Evolutionary conservation across 2,329 filamentous ascomycete genomes (phyloP), one percentile per base, ranked within the genome.

Genomic region (Alternaria sp.): DNA sequence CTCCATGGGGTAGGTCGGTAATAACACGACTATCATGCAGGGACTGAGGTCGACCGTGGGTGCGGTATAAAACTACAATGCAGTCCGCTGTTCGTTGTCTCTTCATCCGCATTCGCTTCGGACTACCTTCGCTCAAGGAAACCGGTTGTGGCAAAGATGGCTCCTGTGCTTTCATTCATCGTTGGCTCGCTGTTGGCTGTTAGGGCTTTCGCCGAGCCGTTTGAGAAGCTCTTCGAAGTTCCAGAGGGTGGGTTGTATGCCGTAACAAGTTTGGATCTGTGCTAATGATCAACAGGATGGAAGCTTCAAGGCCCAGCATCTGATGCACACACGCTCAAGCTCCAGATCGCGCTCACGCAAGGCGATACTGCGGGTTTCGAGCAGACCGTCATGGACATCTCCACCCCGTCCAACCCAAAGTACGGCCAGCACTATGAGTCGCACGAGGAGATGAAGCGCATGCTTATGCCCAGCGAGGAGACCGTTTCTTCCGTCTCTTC

Each of bases 381-480:
- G 67, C 73, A 78, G 37, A 75, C 74, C 28, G 74, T 84, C 45
- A 66, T 77, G 23, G 76, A 79, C 6, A 73, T 84, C 21, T 85
- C 84, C 20, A 85, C 83, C 0, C 86, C 86, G 2, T 80, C 80
- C 7, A 77, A 82, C 63, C 65, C 79, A 4, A 75, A 78, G 15
- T 87, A 87, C 66, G 86, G 86, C 25, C 73, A 84, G 60, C 85
- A 86, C 71, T 80, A 85, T 65, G 64, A 72, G 51, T 80, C 78
- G 21, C 75, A 79, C 44, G 75, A 79, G 12, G 81, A 84, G 41
- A 78, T 85, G 59, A 80, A 84, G 49, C 67, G 77, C 5, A 77
- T 84, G 65, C 79, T 85, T 45, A 79, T 77, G 8, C 81, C 83
- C 1, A 72, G 76, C 8, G 71, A 78, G 5, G 78, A 80, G 7